phyloP scores from a whole-genome alignment of 495 filamentous ascomycete genomes.

The Hypoxylon fuscum region DNA sequence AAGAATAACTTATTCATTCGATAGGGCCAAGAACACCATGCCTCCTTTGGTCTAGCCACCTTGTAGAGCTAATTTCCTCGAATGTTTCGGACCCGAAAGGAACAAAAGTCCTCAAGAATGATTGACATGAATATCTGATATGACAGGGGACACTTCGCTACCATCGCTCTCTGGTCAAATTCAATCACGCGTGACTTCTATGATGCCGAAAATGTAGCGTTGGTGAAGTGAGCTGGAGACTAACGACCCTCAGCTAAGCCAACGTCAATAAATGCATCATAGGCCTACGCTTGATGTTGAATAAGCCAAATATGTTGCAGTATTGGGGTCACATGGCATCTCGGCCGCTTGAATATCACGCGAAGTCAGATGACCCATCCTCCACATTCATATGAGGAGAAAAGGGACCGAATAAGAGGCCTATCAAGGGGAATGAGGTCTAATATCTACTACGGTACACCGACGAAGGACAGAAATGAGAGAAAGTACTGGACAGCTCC shows the following conservation, averaged over 20 bases:
- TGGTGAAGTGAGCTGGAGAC: slow-evolving; percentile 11
- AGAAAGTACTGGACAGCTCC: slow-evolving; percentile 5
- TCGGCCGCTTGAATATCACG: slow-evolving; percentile 11
- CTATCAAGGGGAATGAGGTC: slow-evolving; percentile 12
- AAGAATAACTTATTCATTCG: too few relatives aligned
- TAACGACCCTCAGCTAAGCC: slow-evolving; percentile 22
- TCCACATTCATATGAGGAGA: slow-evolving; percentile 11
- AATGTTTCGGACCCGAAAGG: neutral
- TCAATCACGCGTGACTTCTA: neutral
- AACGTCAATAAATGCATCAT: slow-evolving; percentile 9
- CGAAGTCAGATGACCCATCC: slow-evolving; percentile 22
- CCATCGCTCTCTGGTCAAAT: neutral
- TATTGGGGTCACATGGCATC: slow-evolving; percentile 16
- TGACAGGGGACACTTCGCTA: neutral
- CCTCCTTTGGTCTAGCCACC: too few relatives aligned
- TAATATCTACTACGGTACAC: slow-evolving; percentile 1
- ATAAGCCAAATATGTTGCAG: slow-evolving; percentile 1
- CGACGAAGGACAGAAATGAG: too few relatives aligned
- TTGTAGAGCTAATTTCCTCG: too few relatives aligned
- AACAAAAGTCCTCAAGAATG: neutral
- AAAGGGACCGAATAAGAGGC: slow-evolving; percentile 20
- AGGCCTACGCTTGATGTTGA: neutral
- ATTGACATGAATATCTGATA: neutral
- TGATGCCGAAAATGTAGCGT: neutral
- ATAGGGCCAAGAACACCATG: too few relatives aligned